Conservation (phyloP, 148 eudicot genomes). For the Nepenthes mirabilis region DNA sequence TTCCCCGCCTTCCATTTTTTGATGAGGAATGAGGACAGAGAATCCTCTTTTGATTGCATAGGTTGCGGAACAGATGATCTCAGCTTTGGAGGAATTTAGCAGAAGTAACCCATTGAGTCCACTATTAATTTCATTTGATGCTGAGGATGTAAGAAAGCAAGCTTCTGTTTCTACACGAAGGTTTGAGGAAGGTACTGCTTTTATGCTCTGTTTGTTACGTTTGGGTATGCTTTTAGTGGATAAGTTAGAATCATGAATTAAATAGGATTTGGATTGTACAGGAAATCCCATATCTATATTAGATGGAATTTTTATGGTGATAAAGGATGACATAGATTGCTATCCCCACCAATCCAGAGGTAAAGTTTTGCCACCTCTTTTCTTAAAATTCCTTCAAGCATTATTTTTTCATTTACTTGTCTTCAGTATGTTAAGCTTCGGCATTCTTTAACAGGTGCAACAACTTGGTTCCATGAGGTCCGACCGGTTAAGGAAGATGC, state of each 20-base stretch:
- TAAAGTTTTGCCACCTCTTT: constrained; percentile 10
- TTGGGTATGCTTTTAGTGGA: neutral
- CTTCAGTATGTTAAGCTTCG: neutral
- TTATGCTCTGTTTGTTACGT: neutral
- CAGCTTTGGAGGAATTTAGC: constrained; percentile 74
- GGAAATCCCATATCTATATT: constrained; percentile 74
- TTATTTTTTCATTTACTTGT: neutral
- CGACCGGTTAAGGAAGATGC: constrained; percentile 74
- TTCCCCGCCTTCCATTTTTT: neutral
- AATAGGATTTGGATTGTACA: constrained; percentile 19
- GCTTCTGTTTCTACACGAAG: constrained; percentile 88
- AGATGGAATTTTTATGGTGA: constrained; percentile 89
- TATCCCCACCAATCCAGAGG: constrained; percentile 84
- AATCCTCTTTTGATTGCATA: constrained; percentile 10
- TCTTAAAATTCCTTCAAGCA: neutral
- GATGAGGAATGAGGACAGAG: neutral
- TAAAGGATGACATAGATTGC: constrained; percentile 96
- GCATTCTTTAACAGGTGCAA: constrained; percentile 44
- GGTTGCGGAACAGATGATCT: constrained; percentile 84
- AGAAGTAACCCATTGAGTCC: constrained; percentile 58
- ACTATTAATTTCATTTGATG: constrained; percentile 59
- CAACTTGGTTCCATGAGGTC: constrained; percentile 85
- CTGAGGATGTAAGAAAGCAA: constrained; percentile 78
- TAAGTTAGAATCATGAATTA: constrained; percentile 3
- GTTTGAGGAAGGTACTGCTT: constrained; percentile 66